phyloP scores from a whole-genome alignment of 352 stramenopile genomes.

The Globisporangium camurandrum region DNA sequence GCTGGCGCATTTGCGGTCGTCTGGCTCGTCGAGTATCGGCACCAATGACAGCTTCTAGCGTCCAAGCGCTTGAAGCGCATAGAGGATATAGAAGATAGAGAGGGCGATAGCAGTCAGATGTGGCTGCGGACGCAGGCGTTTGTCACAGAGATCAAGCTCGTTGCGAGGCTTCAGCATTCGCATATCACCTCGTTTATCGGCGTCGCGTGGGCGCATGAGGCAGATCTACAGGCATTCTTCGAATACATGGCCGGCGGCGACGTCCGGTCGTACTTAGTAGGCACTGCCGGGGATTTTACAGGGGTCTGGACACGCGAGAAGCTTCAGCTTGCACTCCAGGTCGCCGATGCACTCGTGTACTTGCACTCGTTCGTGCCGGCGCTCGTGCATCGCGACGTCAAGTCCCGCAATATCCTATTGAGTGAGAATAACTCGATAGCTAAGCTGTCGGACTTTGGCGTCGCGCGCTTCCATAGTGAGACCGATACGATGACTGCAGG shows the following conservation, averaged over 20 bases:
- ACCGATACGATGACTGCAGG: conserved; percentile 44
- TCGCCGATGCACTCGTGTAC: conserved; percentile 61
- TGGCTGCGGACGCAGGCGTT: conserved; percentile 30
- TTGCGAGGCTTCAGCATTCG: conserved; percentile 33
- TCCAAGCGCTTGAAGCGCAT: conserved; percentile 31
- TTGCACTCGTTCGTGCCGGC: conserved; percentile 52
- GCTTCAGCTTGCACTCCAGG: conserved; percentile 40
- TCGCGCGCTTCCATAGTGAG: conserved; percentile 30
- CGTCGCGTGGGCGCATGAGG: conserved; percentile 41
- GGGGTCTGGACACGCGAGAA: conserved; percentile 36
- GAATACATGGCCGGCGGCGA: conserved; percentile 62
- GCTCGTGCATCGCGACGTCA: conserved; percentile 51
- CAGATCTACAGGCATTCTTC: conserved; percentile 46
- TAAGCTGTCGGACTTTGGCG: conserved; percentile 63
- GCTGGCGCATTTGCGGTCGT: neutral
- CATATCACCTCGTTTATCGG: conserved; percentile 42
- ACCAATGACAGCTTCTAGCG: neutral
- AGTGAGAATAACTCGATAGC: conserved; percentile 19
- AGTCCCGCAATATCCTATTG: conserved; percentile 51
- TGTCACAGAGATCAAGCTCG: conserved; percentile 51
- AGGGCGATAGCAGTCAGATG: conserved; percentile 22
- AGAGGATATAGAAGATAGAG: too few relatives aligned
- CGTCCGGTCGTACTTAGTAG: conserved; percentile 27
- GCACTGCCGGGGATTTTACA: neutral
- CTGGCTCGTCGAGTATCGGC: conserved; percentile 7